Evolutionary conservation across 108 stramenopile species (phyloP).

Genomic region (Nitzschia sp.): DNA sequence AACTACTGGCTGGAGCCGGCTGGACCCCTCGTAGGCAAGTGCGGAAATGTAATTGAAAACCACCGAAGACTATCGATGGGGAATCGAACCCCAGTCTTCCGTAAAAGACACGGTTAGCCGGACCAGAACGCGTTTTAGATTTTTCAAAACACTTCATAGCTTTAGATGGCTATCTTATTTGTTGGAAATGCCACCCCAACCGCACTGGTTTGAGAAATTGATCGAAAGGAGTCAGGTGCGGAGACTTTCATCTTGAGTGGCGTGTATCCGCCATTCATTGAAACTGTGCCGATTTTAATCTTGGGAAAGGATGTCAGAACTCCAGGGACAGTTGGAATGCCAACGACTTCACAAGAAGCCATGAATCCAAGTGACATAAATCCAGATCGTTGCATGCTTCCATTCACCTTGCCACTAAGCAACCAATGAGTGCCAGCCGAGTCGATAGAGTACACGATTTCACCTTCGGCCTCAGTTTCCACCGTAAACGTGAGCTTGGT

Average conservation of each 20-base stretch:
- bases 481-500: conserved; percentile 55
- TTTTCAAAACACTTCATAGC: not conserved
- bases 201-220: conserved; percentile 8
- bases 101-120: too few species aligned
- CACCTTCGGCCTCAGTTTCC: conserved; percentile 25
- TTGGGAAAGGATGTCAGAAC: conserved; percentile 48
- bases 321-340: conserved; percentile 61
- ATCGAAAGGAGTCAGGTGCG: conserved; percentile 18
- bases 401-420: conserved; percentile 65
- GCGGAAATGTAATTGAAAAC: too few species aligned
- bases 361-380: conserved; percentile 24
- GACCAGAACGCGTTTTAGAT: too few species aligned
- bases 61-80: too few species aligned
- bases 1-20: too few species aligned
- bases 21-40: too few species aligned
- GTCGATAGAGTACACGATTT: conserved; percentile 47
- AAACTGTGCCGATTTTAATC: not conserved
- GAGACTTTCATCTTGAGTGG: conserved; percentile 8
- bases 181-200: conserved; percentile 24
- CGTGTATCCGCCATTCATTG: not conserved
- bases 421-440: conserved; percentile 64
- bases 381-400: conserved; percentile 39
- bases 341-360: conserved; percentile 49
- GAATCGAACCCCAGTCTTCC: too few species aligned
- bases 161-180: conserved; percentile 3